Conservation (phyloP, 2,329 filamentous ascomycete species). For the Sclerotinia sclerotiorum region DNA sequence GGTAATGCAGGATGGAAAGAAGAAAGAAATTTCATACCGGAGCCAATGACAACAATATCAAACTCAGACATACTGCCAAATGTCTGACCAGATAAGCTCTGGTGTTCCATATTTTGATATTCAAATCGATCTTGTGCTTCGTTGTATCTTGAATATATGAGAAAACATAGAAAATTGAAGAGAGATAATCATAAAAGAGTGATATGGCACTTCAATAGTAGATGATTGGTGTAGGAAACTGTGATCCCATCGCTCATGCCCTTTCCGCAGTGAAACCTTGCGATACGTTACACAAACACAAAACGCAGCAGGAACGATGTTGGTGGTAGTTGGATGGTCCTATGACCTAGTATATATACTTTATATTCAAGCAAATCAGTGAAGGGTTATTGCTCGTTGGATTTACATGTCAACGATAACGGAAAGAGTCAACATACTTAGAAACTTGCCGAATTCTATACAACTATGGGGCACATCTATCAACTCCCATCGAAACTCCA, state of each 20-base stretch:
- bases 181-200: neutral
- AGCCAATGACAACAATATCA: constrained; percentile 11
- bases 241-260: neutral
- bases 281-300: neutral
- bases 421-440: neutral
- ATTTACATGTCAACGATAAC: neutral
- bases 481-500: neutral
- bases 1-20: neutral
- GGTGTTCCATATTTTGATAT: neutral
- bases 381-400: neutral
- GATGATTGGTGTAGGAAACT: neutral
- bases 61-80: neutral
- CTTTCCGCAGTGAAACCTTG: neutral
- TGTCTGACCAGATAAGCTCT: neutral
- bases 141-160: neutral
- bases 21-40: neutral
- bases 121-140: neutral
- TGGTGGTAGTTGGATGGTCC: neutral
- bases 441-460: neutral
- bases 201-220: neutral
- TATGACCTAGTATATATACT: neutral
- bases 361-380: neutral
- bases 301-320: neutral
- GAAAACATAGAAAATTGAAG: neutral
- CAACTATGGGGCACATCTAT: neutral